Percentiles rank a stretch among this genome's conserved stretches.
These are phyloP conservation scores for Arthrobotrys iridis DNA, from an alignment of 2,329 filamentous ascomycete genomes.

Conservation along the genomic window DNA sequence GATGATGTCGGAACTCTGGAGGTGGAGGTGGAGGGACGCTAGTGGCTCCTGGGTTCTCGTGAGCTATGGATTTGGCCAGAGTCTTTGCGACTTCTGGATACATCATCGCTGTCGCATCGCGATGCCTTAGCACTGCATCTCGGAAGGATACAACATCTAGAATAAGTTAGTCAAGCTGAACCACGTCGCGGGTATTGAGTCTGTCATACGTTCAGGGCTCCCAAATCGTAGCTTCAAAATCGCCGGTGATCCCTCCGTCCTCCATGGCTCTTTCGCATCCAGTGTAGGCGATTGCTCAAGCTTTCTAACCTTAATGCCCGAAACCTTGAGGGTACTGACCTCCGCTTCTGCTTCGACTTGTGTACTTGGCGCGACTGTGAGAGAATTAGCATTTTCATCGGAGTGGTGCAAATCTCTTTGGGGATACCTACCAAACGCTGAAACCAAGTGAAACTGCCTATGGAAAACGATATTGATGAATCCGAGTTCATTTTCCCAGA, in stretches of 20 bases:
- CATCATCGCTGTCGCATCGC: slow-evolving; percentile 49
- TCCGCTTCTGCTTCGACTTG: slow-evolving; percentile 44
- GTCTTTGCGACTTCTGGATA: slow-evolving; percentile 50
- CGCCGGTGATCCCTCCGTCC: slow-evolving; percentile 19
- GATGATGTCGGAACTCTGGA: slow-evolving; percentile 34
- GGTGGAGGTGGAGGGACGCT: slow-evolving; percentile 40
- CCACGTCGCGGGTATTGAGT: not conserved
- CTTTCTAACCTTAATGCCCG: slow-evolving; percentile 46
- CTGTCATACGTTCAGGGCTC: slow-evolving; percentile 22
- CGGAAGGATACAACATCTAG: slow-evolving; percentile 47
- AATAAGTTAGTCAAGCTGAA: slow-evolving; percentile 13
- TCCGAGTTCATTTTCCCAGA: slow-evolving; percentile 51
- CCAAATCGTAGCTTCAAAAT: slow-evolving; percentile 46
- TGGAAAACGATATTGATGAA: slow-evolving; percentile 53
- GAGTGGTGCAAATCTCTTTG: not conserved
- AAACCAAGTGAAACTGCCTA: slow-evolving; percentile 49
- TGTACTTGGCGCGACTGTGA: slow-evolving; percentile 37
- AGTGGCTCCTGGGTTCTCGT: slow-evolving; percentile 30
- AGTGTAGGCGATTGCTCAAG: slow-evolving; percentile 42
- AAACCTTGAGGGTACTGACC: slow-evolving; percentile 27
- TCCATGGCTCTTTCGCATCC: slow-evolving; percentile 47
- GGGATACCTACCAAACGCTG: slow-evolving; percentile 35
- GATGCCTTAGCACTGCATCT: slow-evolving; percentile 45
- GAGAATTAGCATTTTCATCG: not conserved
- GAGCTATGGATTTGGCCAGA: slow-evolving; percentile 19